Conservation (phyloP, 768 basidiomycete genomes). For the Astraeus odoratus region DNA sequence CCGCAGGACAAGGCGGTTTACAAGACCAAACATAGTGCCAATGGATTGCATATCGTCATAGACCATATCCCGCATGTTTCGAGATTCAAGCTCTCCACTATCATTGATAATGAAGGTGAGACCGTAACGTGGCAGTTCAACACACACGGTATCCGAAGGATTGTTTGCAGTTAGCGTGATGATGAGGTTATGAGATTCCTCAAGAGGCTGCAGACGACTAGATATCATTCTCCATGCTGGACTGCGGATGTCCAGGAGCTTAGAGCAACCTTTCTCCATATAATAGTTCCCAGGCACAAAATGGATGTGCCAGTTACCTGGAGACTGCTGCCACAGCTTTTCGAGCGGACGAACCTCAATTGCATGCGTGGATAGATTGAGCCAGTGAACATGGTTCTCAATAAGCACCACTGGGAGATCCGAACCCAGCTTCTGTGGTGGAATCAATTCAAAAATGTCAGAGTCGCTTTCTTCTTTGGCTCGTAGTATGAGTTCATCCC, state of each 20-base stretch:
- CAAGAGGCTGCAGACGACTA: constrained; percentile 17
- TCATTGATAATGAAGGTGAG: constrained; percentile 34
- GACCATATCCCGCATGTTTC: constrained; percentile 35
- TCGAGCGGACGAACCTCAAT: constrained; percentile 25
- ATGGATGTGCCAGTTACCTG: constrained; percentile 22
- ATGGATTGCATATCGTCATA: constrained; percentile 34
- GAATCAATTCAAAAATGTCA: constrained; percentile 17
- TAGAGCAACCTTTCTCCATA: constrained; percentile 4
- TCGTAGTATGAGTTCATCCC: constrained; percentile 15
- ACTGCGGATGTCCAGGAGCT: constrained; percentile 24
- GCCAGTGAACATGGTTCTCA: constrained; percentile 22
- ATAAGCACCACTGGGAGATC: constrained; percentile 24
- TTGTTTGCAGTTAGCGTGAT: constrained; percentile 7
- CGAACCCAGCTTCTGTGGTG: constrained; percentile 11
- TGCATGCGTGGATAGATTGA: constrained; percentile 16
- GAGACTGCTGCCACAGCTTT: constrained; percentile 17
- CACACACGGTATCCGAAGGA: constrained; percentile 12
- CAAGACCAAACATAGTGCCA: constrained; percentile 40
- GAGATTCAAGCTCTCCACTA: constrained; percentile 30
- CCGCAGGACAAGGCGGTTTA: constrained; percentile 34
- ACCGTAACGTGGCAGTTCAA: constrained; percentile 34
- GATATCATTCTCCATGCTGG: constrained; percentile 22
- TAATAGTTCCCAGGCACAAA: constrained; percentile 7
- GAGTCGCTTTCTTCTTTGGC: constrained; percentile 2
- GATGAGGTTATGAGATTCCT: constrained; percentile 16